Conservation (phyloP, 805 yeast genomes). For the Pichia cabralensis region DNA sequence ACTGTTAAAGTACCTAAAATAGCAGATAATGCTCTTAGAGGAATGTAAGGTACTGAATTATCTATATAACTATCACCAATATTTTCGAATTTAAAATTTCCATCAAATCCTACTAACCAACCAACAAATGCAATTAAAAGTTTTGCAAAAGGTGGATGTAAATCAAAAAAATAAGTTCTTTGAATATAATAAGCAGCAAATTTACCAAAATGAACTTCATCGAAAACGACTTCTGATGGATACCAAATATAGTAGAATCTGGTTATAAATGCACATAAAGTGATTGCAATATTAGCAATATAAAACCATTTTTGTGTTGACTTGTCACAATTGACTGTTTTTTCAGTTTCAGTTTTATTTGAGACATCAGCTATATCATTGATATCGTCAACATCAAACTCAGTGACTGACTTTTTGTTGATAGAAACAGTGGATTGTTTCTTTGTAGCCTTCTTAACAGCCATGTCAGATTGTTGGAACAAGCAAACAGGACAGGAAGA, state of each 20-base stretch:
- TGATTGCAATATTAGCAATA: constrained; percentile 29
- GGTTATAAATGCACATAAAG: constrained; percentile 35
- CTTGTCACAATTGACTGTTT: too few species aligned
- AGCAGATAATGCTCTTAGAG: constrained; percentile 72
- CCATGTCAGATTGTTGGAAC: constrained; percentile 11
- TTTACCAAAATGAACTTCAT: constrained; percentile 82
- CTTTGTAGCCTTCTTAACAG: constrained; percentile 12
- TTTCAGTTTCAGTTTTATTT: too few species aligned
- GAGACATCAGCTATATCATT: constrained; percentile 9
- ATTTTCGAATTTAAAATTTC: constrained; percentile 82
- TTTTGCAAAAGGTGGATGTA: constrained; percentile 98
- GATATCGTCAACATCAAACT: neutral
- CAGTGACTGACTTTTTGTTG: too few species aligned
- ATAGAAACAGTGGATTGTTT: neutral
- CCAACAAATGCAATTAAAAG: constrained; percentile 86
- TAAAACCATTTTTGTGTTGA: constrained; percentile 22
- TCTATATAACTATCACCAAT: constrained; percentile 75
- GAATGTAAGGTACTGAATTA: constrained; percentile 80
- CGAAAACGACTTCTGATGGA: constrained; percentile 74
- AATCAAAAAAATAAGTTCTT: constrained; percentile 87
- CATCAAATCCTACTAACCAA: constrained; percentile 80
- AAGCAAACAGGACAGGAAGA: neutral
- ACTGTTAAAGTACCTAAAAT: constrained; percentile 74
- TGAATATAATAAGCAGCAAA: constrained; percentile 80
- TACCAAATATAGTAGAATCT: constrained; percentile 53